Conservation (phyloP, 768 basidiomycete species). For the Coprinellus micaceus region DNA sequence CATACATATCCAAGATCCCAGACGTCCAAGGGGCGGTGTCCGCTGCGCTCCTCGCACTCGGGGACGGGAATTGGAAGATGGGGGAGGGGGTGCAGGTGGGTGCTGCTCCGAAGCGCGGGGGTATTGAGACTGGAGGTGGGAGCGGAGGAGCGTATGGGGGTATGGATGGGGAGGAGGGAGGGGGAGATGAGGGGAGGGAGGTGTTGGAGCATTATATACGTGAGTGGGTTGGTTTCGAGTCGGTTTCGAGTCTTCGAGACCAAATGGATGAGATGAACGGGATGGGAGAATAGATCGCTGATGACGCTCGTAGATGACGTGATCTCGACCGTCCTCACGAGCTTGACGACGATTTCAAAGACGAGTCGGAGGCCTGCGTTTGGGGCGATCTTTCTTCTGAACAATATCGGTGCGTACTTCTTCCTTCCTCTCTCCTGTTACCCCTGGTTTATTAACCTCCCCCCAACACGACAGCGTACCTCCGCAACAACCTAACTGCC, state of each 20-base stretch:
- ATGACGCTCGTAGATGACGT: slow-evolving; percentile 55
- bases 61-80: slow-evolving; percentile 92
- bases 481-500: no score
- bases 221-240: no score
- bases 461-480: no score
- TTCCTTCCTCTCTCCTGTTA: slow-evolving; percentile 45
- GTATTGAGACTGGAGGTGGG: no score
- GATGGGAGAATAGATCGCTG: slow-evolving; percentile 3
- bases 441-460: no score
- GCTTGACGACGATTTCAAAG: slow-evolving; percentile 60
- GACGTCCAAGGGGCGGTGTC: slow-evolving; percentile 66
- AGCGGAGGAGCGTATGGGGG: no score
- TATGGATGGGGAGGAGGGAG: no score
- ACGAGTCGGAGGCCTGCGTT: slow-evolving; percentile 59
- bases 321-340: slow-evolving; percentile 59
- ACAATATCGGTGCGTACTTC: slow-evolving; percentile 66
- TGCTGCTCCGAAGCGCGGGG: no score
- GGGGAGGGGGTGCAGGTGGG: slow-evolving; percentile 75
- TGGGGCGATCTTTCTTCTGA: slow-evolving; percentile 73
- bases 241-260: no score
- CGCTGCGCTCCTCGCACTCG: slow-evolving; percentile 62
- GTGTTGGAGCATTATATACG: no score
- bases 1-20: slow-evolving; percentile 67
- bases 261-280: no score
- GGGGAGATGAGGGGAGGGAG: no score